Evolutionary conservation across 2,329 filamentous ascomycete species (phyloP), one percentile per base, ranked within the genome.

Genomic region (Penicillium sp.): DNA sequence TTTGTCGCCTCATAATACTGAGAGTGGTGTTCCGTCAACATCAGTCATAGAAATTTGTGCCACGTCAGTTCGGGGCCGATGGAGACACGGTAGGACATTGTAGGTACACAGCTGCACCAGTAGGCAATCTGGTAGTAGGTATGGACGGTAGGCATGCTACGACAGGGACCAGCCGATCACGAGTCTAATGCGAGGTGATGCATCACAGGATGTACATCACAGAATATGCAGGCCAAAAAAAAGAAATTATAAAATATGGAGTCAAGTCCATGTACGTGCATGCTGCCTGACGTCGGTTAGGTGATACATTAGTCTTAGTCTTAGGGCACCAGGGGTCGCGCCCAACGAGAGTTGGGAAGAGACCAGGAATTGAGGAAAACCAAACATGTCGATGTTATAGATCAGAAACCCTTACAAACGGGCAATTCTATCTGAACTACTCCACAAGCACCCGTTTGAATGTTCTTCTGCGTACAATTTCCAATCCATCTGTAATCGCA

Each of bases 261-360:
- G 20, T 4, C 25, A 28, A 49, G 20, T n/a, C 4, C 11, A 20
- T 28, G 47, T 34, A 49, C 31, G 28, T 20, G 47, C 47, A 35
- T 34, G 31, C 47, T 49, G 47, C 47, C 47, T 49, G 47, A 49
- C 47, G 47, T 35, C 47, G n/a, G 47, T 34, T 49, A 34, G 47
- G 10, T 49, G 11, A 17, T 49, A 20, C 43, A 31, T 14, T 31
- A 35, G 47, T 49, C 17, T 49, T 31, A 35, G 47, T 49, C 15
- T 49, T 49, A 49, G 47, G 47, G 47, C 47, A 49, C 15, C 47
- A 35, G 47, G 47, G 28, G 47, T 35, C n/a, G n/a, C 28, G 31
- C 47, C 47, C 47, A 49, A 35, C 47, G 10, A 8, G 42, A 25
- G 31, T 28, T 28, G 22, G 42, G 31, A 31, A 31, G 7, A 31